These are phyloP conservation scores for Penicillium brevicompactum DNA, from an alignment of 2,329 filamentous ascomycete genomes.

Conservation along the genomic window DNA sequence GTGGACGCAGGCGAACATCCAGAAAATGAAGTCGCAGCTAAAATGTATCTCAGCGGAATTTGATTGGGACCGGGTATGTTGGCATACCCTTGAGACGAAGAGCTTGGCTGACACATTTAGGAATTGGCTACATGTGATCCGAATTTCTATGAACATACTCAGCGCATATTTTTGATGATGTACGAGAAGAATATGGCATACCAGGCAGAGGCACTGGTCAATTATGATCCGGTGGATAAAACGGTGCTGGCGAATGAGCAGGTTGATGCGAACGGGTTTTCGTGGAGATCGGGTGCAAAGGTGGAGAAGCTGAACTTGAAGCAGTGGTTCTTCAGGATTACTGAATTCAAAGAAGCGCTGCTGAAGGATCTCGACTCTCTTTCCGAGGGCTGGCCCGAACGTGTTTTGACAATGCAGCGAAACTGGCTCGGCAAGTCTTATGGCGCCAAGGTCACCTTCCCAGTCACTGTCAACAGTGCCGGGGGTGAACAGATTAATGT, in stretches of 20 bases:
- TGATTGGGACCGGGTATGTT: constrained; percentile 77
- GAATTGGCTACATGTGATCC: constrained; percentile 84
- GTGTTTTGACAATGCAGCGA: constrained; percentile 78
- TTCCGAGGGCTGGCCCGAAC: constrained; percentile 74
- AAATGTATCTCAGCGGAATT: constrained; percentile 77
- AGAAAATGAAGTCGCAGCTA: constrained; percentile 81
- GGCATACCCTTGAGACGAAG: background rate
- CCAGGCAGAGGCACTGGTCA: constrained; percentile 80
- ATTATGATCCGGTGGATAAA: constrained; percentile 86
- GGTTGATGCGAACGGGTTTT: constrained; percentile 80
- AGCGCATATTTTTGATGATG: constrained; percentile 79
- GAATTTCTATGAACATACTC: constrained; percentile 85
- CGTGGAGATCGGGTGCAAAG: constrained; percentile 84
- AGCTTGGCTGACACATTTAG: constrained; percentile 46
- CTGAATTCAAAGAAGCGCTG: constrained; percentile 72
- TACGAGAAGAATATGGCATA: constrained; percentile 76
- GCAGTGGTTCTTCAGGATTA: constrained; percentile 90
- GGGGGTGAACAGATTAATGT: constrained; percentile 48
- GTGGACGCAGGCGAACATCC: constrained; percentile 82
- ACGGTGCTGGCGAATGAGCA: constrained; percentile 92
- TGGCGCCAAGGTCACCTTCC: constrained; percentile 73
- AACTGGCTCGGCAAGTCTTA: constrained; percentile 85
- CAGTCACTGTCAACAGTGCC: constrained; percentile 49
- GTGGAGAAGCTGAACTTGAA: constrained; percentile 78
- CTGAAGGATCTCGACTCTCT: constrained; percentile 71